phyloP scores from a whole-genome alignment of 2,329 filamentous ascomycete genomes.

The Sporothrix euskadiensis region DNA sequence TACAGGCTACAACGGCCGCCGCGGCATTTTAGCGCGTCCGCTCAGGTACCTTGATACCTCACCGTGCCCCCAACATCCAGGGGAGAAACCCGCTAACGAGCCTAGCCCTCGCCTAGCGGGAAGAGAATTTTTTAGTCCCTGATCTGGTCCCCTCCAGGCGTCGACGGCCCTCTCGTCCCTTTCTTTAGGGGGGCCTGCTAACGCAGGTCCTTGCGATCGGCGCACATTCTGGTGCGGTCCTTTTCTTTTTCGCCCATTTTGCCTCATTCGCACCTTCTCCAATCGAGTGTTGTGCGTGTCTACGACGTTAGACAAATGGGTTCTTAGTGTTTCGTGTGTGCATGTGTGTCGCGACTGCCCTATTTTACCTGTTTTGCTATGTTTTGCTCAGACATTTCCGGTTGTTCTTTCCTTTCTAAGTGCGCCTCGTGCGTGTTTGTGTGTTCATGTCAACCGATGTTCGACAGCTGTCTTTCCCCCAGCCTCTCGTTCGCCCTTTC shows the following conservation, averaged over 20 bases:
- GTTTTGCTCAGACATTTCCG: not conserved
- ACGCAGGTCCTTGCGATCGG: constrained; percentile 4
- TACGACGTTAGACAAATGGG: not conserved
- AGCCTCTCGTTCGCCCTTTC: constrained; percentile 4
- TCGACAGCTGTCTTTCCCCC: constrained; percentile 17
- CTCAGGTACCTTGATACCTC: constrained; percentile 3
- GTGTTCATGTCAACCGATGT: constrained; percentile 14
- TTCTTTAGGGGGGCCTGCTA: not conserved
- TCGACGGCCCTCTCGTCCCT: not conserved
- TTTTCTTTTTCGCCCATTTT: not conserved
- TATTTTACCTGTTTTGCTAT: constrained; percentile 14
- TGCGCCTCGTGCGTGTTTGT: constrained; percentile 7
- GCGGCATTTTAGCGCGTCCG: not conserved
- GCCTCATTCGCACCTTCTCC: constrained; percentile 2
- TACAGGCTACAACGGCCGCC: not conserved
- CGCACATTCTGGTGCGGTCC: constrained; percentile 3
- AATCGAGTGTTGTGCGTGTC: not conserved
- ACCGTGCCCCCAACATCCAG: not conserved
- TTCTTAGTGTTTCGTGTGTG: not conserved
- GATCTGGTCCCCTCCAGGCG: constrained; percentile 11
- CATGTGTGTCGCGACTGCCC: not conserved
- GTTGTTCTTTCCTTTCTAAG: not conserved
- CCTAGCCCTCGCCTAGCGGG: constrained; percentile 22
- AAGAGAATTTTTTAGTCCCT: constrained; percentile 25
- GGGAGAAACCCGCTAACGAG: constrained; percentile 23